Conservation (phyloP, 495 filamentous ascomycete species). For the Penicillium ucsense region DNA sequence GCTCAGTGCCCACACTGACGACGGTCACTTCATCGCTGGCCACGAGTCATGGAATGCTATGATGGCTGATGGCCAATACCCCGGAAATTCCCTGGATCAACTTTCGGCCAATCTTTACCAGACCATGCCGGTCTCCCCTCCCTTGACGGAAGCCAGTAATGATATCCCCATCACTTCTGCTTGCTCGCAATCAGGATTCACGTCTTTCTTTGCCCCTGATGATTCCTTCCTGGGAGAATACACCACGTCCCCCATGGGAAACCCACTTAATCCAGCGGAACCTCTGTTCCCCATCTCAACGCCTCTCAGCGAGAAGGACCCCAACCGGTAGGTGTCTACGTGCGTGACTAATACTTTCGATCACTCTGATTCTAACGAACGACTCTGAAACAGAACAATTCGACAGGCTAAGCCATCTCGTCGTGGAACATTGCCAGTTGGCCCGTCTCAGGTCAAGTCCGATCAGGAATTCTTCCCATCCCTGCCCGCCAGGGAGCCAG, state of each 20-base stretch:
- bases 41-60: constrained; percentile 34
- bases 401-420: constrained; percentile 9
- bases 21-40: constrained; percentile 27
- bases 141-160: constrained; percentile 38
- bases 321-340: constrained; percentile 32
- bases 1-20: constrained; percentile 34
- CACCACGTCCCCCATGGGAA: constrained; percentile 25
- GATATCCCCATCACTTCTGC: constrained; percentile 37
- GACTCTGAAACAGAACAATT: neutral
- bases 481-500: constrained; percentile 28
- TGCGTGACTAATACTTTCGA: neutral
- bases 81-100: constrained; percentile 31
- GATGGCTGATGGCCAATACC: constrained; percentile 29
- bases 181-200: constrained; percentile 34
- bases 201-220: constrained; percentile 31
- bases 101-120: constrained; percentile 30
- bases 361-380: neutral
- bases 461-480: constrained; percentile 32
- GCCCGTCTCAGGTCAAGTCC: constrained; percentile 14
- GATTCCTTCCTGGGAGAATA: constrained; percentile 32
- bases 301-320: constrained; percentile 35
- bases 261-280: constrained; percentile 33
- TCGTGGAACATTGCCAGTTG: neutral
- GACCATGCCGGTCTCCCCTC: constrained; percentile 35
- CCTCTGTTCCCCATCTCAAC: constrained; percentile 33